Percentiles rank a stretch among this genome's conserved stretches.
Evolutionary conservation across 306 rosid species (phyloP).

Genomic region (Pterocarpus santalinus): DNA sequence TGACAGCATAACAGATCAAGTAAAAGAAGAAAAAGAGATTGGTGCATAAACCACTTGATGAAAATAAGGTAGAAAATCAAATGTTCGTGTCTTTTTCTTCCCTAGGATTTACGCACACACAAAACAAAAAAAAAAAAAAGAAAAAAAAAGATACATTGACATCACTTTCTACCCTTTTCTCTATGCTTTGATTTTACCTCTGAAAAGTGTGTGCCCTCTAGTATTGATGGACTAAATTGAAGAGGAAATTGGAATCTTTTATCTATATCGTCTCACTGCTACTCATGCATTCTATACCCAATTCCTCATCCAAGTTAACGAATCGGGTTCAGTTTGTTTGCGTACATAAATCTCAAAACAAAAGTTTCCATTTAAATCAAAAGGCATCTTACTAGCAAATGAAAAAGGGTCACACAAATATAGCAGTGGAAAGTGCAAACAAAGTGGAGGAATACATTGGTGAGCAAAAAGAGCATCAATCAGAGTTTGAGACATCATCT

Average conservation of each 20-base stretch:
- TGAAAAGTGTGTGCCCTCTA: not conserved
- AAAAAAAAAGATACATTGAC: not conserved
- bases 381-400: not conserved
- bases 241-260: conserved; percentile 3
- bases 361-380: not conserved
- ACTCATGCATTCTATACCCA: not conserved
- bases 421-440: not conserved
- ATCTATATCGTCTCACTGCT: not conserved
- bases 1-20: conserved; percentile 28
- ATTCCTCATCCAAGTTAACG: not conserved
- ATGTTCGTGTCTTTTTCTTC: not conserved
- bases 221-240: not conserved
- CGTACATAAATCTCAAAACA: not conserved
- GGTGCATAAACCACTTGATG: not conserved
- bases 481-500: no score
- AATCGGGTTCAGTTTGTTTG: not conserved
- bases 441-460: not conserved
- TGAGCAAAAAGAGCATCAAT: not conserved
- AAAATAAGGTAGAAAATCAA: not conserved
- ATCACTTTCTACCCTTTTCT: not conserved
- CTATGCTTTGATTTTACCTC: not conserved
- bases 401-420: not conserved
- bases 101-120: not conserved
- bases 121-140: no score
- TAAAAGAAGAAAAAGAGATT: conserved; percentile 18